Evolutionary conservation across 1,284 basidiomycete species (phyloP), one percentile per base, ranked within the genome.

Genomic region (Heliocybe sulcata): DNA sequence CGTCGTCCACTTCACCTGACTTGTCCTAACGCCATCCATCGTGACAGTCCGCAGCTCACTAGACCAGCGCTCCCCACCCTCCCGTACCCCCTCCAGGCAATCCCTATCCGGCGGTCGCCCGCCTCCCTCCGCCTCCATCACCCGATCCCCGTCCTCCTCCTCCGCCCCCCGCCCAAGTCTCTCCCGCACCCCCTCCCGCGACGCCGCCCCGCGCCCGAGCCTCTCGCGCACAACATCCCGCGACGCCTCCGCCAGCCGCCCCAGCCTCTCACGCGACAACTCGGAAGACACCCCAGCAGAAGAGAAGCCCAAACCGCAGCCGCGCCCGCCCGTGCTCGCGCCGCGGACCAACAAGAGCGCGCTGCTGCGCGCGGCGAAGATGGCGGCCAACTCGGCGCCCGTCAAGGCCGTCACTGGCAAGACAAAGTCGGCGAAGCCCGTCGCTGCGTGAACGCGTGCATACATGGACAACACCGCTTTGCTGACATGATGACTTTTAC

Each of bases 331-430:
- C 1, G 72, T 75, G 1, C 85, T 90, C 58, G 68, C 72, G 1
- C 89, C 89, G 4, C 75, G 87, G 52, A 79, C 76, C 55, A 92
- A 92, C 67, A 82, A 79, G 67, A 90, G 85, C 59, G 87, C 89
- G 1, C 69, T 83, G n/a, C 67, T 92, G 54, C 76, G 90, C 23
- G 80, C 77, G 12, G 83, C 83, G 58, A 89, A 89, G 70, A 76
- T 79, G 72, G 81, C 54, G 23, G 53, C 38, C 4, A 22, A 20
- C 26, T 58, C 60, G 45, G 35, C 59, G 16, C 52, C 58, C 9
- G 58, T 35, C 12, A 54, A 52, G 45, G 45, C 8, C 16, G 19
- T 42, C 16, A 31, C 29, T 31, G 6, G 29, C 29, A 54, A 48
- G 53, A n/a, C 53, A 8, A 49, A 49, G 27, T 22, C 47, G 20